phyloP scores from a whole-genome alignment of 225 moss, liverwort and hornwort species.

The Pseudisothecium myosuroides region DNA sequence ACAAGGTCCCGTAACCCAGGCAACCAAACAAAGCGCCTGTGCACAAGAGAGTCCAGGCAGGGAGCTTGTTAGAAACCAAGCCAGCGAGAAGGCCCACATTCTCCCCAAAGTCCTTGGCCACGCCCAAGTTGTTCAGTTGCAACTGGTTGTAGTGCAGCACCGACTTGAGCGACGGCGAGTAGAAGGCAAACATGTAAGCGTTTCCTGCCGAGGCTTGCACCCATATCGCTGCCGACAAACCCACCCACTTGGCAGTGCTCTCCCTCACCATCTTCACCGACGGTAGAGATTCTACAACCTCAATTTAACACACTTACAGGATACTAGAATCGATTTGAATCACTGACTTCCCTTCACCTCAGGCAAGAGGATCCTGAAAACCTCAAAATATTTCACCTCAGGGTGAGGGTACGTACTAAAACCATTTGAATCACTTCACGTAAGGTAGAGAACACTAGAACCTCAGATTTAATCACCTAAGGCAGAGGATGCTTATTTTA shows the following conservation, averaged over 20 bases:
- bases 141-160: conserved; percentile 51
- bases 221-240: conserved; percentile 47
- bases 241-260: conserved; percentile 39
- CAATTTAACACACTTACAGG: neutral
- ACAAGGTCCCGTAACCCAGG: conserved; percentile 37
- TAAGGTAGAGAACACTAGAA: neutral
- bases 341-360: neutral
- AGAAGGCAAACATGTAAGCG: conserved; percentile 46
- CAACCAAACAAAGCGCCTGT: conserved; percentile 28
- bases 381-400: neutral
- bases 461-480: neutral
- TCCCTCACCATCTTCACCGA: conserved; percentile 7
- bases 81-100: conserved; percentile 49
- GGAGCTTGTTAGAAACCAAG: conserved; percentile 33
- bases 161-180: conserved; percentile 38
- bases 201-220: conserved; percentile 55
- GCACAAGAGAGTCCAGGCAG: conserved; percentile 38
- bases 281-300: neutral
- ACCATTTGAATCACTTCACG: neutral
- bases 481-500: neutral
- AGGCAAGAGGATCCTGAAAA: neutral
- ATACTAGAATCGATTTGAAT: neutral
- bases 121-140: conserved; percentile 52
- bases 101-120: conserved; percentile 55
- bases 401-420: neutral